Percentiles rank a stretch among this genome's conserved stretches.
phyloP scores from a whole-genome alignment of 2,329 filamentous ascomycete genomes.

The Raffaelea albimanens region DNA sequence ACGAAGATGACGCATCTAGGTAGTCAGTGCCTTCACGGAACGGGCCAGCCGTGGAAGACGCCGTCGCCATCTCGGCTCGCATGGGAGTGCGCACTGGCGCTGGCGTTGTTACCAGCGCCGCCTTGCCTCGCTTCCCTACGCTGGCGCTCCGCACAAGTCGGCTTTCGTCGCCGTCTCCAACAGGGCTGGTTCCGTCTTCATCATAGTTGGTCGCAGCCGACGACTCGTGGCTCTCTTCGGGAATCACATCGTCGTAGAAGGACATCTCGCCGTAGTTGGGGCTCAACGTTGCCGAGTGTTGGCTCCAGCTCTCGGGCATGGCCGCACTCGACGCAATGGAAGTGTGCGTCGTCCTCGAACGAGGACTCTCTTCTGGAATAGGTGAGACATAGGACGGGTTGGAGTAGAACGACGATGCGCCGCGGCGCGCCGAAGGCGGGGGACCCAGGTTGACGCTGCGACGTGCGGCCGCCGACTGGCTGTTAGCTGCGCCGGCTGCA shows the following conservation, averaged over 20 bases:
- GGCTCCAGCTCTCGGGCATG: slow-evolving; percentile 60
- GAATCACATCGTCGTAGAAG: slow-evolving; percentile 36
- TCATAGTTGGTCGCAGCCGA: slow-evolving; percentile 41
- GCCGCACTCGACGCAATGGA: slow-evolving; percentile 65
- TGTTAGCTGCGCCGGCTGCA: slow-evolving; percentile 17
- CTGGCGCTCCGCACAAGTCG: slow-evolving; percentile 52
- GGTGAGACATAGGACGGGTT: slow-evolving; percentile 60
- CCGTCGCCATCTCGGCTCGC: slow-evolving; percentile 1
- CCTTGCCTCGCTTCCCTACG: slow-evolving; percentile 50
- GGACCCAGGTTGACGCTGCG: slow-evolving; percentile 48
- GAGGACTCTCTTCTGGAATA: slow-evolving; percentile 62
- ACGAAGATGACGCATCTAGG: slow-evolving; percentile 35
- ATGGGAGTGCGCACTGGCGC: neutral
- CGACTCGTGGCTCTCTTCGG: slow-evolving; percentile 32
- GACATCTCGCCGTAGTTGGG: slow-evolving; percentile 36
- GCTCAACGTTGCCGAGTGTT: slow-evolving; percentile 32
- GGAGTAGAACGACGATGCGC: slow-evolving; percentile 56
- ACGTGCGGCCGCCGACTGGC: slow-evolving; percentile 20
- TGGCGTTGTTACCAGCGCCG: slow-evolving; percentile 40
- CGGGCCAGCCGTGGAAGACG: slow-evolving; percentile 19
- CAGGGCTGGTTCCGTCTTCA: slow-evolving; percentile 9
- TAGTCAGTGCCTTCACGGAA: slow-evolving; percentile 37
- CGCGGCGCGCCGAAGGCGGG: slow-evolving; percentile 50
- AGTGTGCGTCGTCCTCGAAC: slow-evolving; percentile 46
- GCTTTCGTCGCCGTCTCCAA: slow-evolving; percentile 39